Evolutionary conservation across 2,329 filamentous ascomycete species (phyloP), one percentile per base, ranked within the genome.

Genomic region (Sporothrix mexicana): DNA sequence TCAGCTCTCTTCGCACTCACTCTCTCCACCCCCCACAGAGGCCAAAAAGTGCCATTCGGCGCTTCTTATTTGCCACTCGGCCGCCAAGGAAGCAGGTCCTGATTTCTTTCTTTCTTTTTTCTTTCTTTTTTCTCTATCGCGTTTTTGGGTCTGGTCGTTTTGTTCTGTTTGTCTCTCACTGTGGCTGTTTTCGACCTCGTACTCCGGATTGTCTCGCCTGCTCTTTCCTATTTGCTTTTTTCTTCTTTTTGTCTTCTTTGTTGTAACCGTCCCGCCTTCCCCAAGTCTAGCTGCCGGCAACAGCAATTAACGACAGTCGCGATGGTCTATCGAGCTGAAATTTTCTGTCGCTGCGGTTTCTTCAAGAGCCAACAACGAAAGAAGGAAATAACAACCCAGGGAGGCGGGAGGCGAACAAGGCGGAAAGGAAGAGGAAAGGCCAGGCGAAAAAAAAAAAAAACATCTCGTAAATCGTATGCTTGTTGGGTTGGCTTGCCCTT

Each of bases 31-130:
- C 66, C 64, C 64, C 66, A 30, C 66, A 68, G 47, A 53, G 47
- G 66, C 47, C 66, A 68, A 68, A 64, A 68, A 49, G 45, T 30
- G 45, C 47, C 25, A 20, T 41, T 68, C 66, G 66, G 47, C 66
- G 66, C 66, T 68, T 68, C 25, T 68, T 23, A 51, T 68, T 68
- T 30, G 66, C 66, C 66, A 68, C 66, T 17, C 2, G 25, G 8
- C 62, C 41, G 47, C 66, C 66, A 68, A 68, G 66, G 53, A 67
- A 68, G 23, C 45, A 68, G 8, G 61, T 43, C 41, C 55, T 57
- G 23, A 20, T 43, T 61, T 59, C 30, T 17, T 20, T 30, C 25
- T 17, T 20, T 43, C 5, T 61, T 17, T 23, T 36, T 30, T 36
- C n/a, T 36, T 15, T 9, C 23, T 20, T 23, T 6, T 23, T 9